A percentile compares a stretch with the other conserved stretches of the same genome.
phyloP scores from a whole-genome alignment of 2,329 filamentous ascomycete species.

The Ophiostoma himal-ulmi region DNA sequence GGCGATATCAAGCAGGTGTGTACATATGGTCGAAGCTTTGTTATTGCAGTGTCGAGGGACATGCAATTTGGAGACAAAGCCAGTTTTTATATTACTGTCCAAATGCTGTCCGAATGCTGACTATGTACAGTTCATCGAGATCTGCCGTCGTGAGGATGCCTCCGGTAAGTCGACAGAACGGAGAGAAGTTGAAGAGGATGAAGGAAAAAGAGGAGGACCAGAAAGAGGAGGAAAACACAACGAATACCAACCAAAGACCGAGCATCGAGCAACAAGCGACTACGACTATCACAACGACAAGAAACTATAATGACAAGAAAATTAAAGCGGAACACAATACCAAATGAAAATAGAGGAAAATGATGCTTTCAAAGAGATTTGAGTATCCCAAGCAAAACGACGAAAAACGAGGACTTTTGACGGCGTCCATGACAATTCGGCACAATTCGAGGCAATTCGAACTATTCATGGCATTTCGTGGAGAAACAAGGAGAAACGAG shows the following conservation, averaged over 20 bases:
- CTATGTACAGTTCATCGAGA: slow-evolving; percentile 83
- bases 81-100: not conserved
- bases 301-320: not conserved
- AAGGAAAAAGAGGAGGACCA: not conserved
- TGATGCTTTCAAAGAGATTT: no score
- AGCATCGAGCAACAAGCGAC: not conserved
- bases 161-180: slow-evolving; percentile 67
- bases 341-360: no score
- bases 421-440: no score
- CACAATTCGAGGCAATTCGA: no score
- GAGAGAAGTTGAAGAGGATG: not conserved
- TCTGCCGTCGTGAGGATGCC: slow-evolving; percentile 99
- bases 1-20: slow-evolving; percentile 87
- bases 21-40: slow-evolving; percentile 10
- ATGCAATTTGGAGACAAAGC: not conserved
- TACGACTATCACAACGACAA: slow-evolving; percentile 6
- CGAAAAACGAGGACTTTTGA: not conserved
- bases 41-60: not conserved
- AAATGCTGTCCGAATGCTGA: slow-evolving; percentile 18
- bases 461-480: no score
- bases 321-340: not conserved
- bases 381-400: not conserved
- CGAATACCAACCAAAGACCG: not conserved
- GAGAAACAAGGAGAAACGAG: no score
- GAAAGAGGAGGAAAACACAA: not conserved